Base-by-base conservation (phyloP, 169 alveolate species). In the Plasmodium knowlesi region DNA sequence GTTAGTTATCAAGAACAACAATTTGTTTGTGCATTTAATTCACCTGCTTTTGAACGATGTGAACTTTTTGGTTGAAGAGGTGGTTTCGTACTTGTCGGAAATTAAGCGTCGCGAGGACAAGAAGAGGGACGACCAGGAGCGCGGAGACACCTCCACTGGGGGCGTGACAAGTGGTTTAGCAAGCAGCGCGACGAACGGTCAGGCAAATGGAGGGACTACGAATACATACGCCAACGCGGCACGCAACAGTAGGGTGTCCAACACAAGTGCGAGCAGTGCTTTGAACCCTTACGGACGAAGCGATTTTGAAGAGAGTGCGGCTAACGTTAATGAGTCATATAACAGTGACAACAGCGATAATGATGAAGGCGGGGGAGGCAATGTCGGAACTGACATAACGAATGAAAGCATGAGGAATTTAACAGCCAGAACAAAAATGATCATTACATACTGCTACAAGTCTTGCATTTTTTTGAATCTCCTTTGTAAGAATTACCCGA, bases 11-110 rank as follows among this genome's bases (percentile, higher is more conserved):
- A 73, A 95, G 39, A 96, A 94, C 67, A 95, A 94, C 83, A 97
- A 97, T 91, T 82, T 95, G 50, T 97, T 97, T 82, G 97, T 97
- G n/a, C 98, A 97, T 32, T 92, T 97, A 91, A 95, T 97, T 83
- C 99, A 97, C 84, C 96, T 97, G 85, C 95, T 97, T 34, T 96
- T 97, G 70, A 96, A 96, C 50, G 99, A 97, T 95, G 97, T 97
- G 32, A 93, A 97, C 53, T 96, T 96, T 83, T 85, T 97, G 12
- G 96, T 97, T 37, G 99, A 97, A 81, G 98, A 97, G 88, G 99
- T 97, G 6, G 96, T 97, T 34, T 95, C 98, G 32, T 96, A 96
- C 72, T 96, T 97, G 12, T 94, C 98, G 2, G 99, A 97, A 86
- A 96, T 97, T 12, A 95, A 97, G 50, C 96, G 97, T 32, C 67